Percentiles rank a stretch among this genome's conserved stretches.
phyloP scores from a whole-genome alignment of 495 filamentous ascomycete species.

The Cercophora sp. region DNA sequence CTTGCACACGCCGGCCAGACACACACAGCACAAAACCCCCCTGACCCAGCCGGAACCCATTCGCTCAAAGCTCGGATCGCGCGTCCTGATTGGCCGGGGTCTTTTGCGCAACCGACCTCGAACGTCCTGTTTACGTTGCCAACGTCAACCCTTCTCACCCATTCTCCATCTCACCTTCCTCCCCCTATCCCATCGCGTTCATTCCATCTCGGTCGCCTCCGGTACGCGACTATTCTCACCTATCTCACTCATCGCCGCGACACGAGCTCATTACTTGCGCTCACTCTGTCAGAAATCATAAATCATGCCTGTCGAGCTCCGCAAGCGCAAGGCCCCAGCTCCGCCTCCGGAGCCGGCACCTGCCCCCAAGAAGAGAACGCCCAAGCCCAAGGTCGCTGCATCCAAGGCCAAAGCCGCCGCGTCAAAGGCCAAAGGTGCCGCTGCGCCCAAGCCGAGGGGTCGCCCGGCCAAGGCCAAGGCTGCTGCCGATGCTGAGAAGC shows the following conservation, averaged over 20 bases:
- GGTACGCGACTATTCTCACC: conserved; percentile 9
- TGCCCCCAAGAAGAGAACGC: conserved; percentile 53
- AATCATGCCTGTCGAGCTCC: conserved; percentile 63
- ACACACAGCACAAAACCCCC: conserved; percentile 14
- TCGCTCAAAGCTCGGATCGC: too few species aligned
- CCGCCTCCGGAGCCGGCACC: conserved; percentile 47
- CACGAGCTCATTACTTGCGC: too few species aligned
- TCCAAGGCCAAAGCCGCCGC: conserved; percentile 40
- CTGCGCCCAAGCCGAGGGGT: conserved; percentile 22
- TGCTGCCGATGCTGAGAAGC: conserved; percentile 25
- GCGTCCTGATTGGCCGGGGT: conserved; percentile 27
- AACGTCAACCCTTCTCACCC: conserved; percentile 24
- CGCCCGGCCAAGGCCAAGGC: conserved; percentile 21
- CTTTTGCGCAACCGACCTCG: conserved; percentile 30
- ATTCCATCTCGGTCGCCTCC: conserved; percentile 12
- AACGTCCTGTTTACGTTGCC: conserved; percentile 30
- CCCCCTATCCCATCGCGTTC: conserved; percentile 12
- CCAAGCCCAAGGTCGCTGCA: too few species aligned
- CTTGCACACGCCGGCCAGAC: not conserved
- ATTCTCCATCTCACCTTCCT: conserved; percentile 9
- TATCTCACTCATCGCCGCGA: conserved; percentile 8
- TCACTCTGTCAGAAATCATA: too few species aligned
- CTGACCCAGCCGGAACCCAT: conserved; percentile 23
- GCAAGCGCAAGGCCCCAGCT: conserved; percentile 69
- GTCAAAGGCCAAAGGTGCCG: conserved; percentile 43